Base-by-base conservation (phyloP, 176 grass and related monocot species). In the Rhipidocladum racemiflorum region DNA sequence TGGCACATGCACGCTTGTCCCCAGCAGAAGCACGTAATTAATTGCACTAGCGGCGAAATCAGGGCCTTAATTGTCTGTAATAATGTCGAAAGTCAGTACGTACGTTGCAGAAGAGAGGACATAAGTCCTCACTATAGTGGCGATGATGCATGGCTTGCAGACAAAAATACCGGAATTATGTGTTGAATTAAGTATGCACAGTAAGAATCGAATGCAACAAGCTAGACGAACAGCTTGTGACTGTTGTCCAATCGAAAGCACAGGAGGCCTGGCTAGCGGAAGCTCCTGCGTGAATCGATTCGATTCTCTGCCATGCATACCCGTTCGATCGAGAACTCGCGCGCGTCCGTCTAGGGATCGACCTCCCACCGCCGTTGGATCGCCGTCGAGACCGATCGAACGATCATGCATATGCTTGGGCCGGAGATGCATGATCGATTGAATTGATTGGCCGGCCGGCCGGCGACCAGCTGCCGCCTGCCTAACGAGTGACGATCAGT, bases 1-100 rank as follows among this genome's bases (percentile, higher is more conserved):
- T 43, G 78, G 16, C 78, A 81, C 78, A 70, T 70, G 78, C 32
- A 39, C 62, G 45, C 30, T 67, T 24, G 62, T 56, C 49, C 49
- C 23, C 64, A 13, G 35, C 35, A 66, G 49, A 56, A n/a, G 49
- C 34, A 21, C 16, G 16, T 18, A 51, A 32, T 1, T 32, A 2
- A 1, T 32, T 1, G 30, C 2, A 32, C 30, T 1, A 32, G 1
- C 30, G 30, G n/a, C n/a, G n/a, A n/a, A n/a, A n/a, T n/a, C n/a
- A n/a, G 51, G 50, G 7, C 18, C 50, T 53, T 18, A 7, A 38
- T 38, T 42, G 50, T 53, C 50, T 53, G 1, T 2, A 21, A 53
- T 20, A 54, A 9, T 6, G 50, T 53, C 50, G 18, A 50, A 34
- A 34, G 2, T 34, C 2, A 34, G 32, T 34, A 34, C n/a, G n/a